Conservation (phyloP, 306 rosid species). For the Cucurbita moschata region DNA sequence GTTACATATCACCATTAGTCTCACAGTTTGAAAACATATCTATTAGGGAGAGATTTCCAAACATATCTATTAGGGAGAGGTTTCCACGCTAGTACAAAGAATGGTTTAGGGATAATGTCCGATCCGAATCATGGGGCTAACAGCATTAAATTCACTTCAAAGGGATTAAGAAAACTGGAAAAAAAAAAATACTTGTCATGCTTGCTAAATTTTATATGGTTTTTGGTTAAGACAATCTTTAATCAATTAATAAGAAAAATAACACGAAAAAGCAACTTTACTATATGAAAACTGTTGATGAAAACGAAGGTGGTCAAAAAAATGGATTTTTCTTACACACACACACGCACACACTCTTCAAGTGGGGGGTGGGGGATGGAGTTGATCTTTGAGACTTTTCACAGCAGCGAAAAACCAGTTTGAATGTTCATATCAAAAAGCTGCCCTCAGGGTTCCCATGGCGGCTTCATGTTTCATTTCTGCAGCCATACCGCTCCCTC, state of each 20-base stretch:
- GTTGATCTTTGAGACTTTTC: background rate
- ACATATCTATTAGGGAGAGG: too few species aligned
- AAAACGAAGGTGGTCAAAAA: background rate
- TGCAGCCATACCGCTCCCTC: constrained; percentile 82
- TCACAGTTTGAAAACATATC: too few species aligned
- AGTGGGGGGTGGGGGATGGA: background rate
- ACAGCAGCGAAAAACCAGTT: background rate
- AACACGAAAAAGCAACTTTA: background rate
- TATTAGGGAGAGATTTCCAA: too few species aligned
- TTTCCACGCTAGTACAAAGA: too few species aligned
- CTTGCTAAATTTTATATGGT: background rate
- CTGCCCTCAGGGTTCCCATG: constrained; percentile 74
- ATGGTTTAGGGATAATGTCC: background rate
- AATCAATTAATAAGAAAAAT: background rate
- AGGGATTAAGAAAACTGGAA: background rate
- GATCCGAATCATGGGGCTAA: background rate
- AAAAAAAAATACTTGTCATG: background rate
- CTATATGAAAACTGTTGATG: background rate
- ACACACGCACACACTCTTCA: background rate
- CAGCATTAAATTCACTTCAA: background rate
- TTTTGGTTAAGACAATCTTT: background rate
- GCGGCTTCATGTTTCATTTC: constrained; percentile 65
- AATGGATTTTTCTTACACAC: background rate
- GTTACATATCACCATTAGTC: too few species aligned
- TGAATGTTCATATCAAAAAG: constrained; percentile 24